Base-by-base conservation (phyloP, 2,329 filamentous ascomycete species). In the Ramularia endophylla region DNA sequence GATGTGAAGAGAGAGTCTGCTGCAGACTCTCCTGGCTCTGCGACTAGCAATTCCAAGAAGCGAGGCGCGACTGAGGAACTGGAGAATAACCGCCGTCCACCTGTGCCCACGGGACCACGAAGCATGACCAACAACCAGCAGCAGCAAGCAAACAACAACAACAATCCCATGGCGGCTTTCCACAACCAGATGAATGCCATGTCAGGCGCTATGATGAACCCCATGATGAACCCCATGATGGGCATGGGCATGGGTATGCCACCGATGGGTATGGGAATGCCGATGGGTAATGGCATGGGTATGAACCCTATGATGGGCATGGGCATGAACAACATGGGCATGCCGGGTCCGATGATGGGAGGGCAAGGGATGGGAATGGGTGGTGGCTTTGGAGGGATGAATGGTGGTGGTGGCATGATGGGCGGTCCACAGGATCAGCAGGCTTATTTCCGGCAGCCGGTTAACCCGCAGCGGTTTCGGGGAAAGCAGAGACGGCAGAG, bases 391-490 rank as follows among this genome's bases (percentile, higher is more conserved):
- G 47, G 47, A 33, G 41, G 44, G 16, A 55, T 52, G 48, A 47
- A 46, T 38, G 35, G 32, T 11, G 35, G 32, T 44, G 67, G 68
- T 53, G 63, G 63, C 25, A 50, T 44, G 48, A 41, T 44, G 17
- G 38, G 38, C 43, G 41, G 37, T 40, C 49, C 34, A 22, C 48
- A 56, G 37, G 43, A 50, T 39, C 50, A 52, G 54, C 57, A 53
- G 42, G 86, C 92, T 5, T 98, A 98, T 67, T 94, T 97, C 63
- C 79, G 92, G 43, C 90, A 95, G 64, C 92, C 92, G 0, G 86
- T 97, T 48, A 98, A 98, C 61, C 90, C 89, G 2, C 86, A 95
- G 60, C 80, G 92, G 37, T 86, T 92, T 60, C 83, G 89, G 64
- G 87, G 88, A 58, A 78, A 85, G 56, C 82, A 87, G 56, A 79